Base-by-base conservation (phyloP, 148 eudicot species). In the Arctostaphylos glauca region DNA sequence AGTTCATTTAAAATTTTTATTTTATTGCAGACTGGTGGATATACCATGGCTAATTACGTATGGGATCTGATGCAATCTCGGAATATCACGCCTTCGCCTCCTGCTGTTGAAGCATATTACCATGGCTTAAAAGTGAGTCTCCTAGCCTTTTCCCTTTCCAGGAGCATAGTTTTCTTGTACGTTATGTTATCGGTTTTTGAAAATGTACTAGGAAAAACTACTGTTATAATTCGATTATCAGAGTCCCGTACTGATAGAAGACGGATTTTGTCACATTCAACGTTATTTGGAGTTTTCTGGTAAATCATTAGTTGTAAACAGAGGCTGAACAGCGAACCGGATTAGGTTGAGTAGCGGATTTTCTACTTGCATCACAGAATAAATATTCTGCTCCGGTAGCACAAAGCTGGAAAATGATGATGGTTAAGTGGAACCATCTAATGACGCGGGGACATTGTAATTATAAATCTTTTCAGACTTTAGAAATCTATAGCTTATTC, bases 61-160 rank as follows among this genome's bases (percentile, higher is more conserved):
- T 96, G 99, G 99, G 99, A 96, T 87, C 83, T 91, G 88, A 87
- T 94, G 97, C 94, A 94, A 85, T 86, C 93, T 76, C 93, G 91
- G 71, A 86, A 81, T 3, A 25, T 86, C 14, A 70, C 59, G 62
- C 92, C 93, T 76, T 77, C 88, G 44, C 87, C 84, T 76, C 92
- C 95, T 79, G 98, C 92, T 62, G 91, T 92, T 77, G 92, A 91
- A 87, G 98, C 99, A 44, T 96, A 96, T 84, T 81, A 87, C 82
- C 78, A 82, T 18, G 96, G 97, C 83, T 89, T 96, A 81, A 96
- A 88, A 86, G 99, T 96, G 83, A 95, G 94, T 88, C 62, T 55
- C 18, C 77, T 46, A 38, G 48, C 49, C 59, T 74, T 31, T 5
- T 6, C 54, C 38, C 38, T 31, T 31, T 31, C 38, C 38, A 31